phyloP scores from a whole-genome alignment of 371 early-diverging fungal species.

The Massospora cicadina region DNA sequence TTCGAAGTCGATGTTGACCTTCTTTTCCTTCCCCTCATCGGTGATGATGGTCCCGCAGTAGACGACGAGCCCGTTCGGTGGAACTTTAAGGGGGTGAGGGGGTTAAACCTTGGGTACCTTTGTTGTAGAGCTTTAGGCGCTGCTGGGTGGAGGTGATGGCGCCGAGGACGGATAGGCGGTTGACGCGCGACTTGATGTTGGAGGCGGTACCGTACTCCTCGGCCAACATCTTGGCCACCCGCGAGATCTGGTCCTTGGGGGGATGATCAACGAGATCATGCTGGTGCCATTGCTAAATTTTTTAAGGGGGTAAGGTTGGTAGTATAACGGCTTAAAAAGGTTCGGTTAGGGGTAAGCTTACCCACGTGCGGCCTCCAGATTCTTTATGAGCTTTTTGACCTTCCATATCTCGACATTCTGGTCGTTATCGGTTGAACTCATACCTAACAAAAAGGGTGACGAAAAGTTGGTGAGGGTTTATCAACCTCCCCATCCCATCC shows the following conservation, averaged over 20 bases:
- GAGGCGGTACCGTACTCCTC: conserved; percentile 99
- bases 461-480: too few species aligned
- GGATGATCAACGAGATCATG: conserved; percentile 98
- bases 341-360: conserved; percentile 20
- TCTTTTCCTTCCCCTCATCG: conserved; percentile 98
- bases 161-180: conserved; percentile 91
- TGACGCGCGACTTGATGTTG: conserved; percentile 99
- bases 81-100: conserved; percentile 30
- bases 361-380: conserved; percentile 90
- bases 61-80: conserved; percentile 85
- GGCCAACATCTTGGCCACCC: conserved; percentile 86
- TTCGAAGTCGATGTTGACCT: conserved; percentile 97
- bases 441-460: not conserved
- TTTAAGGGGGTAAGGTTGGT: too few species aligned
- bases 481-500: too few species aligned
- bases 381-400: conserved; percentile 94
- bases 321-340: not conserved
- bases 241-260: conserved; percentile 93
- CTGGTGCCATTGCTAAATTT: conserved; percentile 91
- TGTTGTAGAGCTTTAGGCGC: conserved; percentile 89
- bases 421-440: conserved; percentile 21
- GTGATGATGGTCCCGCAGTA: conserved; percentile 96
- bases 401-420: conserved; percentile 91
- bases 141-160: conserved; percentile 99
- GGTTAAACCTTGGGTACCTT: conserved; percentile 22